Base-by-base conservation (phyloP, 352 stramenopile species). In the Phytophthora melonis region DNA sequence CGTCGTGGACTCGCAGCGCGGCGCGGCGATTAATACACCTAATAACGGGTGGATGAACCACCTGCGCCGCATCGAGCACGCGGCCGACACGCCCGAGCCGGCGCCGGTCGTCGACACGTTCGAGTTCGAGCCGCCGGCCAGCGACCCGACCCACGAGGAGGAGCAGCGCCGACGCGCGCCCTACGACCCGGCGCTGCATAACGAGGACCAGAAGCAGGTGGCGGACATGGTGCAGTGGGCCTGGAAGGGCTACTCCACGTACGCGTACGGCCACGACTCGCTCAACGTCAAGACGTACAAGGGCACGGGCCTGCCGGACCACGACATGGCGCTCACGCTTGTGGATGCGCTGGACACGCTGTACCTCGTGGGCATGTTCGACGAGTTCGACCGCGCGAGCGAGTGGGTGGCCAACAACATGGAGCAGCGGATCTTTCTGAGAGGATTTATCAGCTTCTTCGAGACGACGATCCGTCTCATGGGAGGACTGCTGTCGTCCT, bases 321-420 rank as follows among this genome's bases (percentile, higher is more conserved):
- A 92, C 70, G 88, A 95, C 69, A 90, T 93, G 82, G 88, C 88
- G 9, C 82, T 93, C 60, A 93, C 88, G 27, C 79, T 95, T 23
- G 86, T 94, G 18, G 87, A 95, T 57, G 89, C 88, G 49, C 77
- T 95, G 30, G 88, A 95, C 60, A 94, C 88, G 57, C 75, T 95
- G 2, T 94, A 88, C 53, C 32, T 95, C 25, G 66, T 92, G 43
- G 88, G 88, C 19, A 86, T 95, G 78, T 91, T 93, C 59, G 87
- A 92, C 5, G 84, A 93, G 69, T 95, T 93, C 58, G 83, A 94
- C 63, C 67, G 73, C 7, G 88, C 88, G 0, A 91, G 79, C 23
- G 66, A 88, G 30, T 95, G 88, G 88, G 73, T 93, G 41, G 81
- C 74, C 5, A 70, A 72, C 5, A 83, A 95, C 63, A 86, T 95